These are phyloP conservation scores for Aquilaria malaccensis DNA, from an alignment of 345 rosid genomes.

Conservation along the genomic window DNA sequence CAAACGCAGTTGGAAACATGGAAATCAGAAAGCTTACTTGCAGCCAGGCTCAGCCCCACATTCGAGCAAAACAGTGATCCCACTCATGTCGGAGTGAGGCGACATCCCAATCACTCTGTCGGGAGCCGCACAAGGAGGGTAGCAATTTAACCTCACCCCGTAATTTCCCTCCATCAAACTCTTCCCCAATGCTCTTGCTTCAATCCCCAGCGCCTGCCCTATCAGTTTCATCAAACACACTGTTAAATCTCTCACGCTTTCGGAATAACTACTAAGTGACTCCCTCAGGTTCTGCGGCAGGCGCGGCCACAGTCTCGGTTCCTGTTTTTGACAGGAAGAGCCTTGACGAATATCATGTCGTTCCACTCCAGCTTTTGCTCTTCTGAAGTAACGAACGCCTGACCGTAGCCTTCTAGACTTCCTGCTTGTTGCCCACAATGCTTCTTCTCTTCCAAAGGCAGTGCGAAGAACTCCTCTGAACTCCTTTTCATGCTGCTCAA, in stretches of 20 bases:
- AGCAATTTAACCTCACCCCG: slow-evolving; percentile 36
- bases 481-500: slow-evolving; percentile 33
- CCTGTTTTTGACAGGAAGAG: slow-evolving; percentile 22
- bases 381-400: slow-evolving; percentile 41
- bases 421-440: slow-evolving; percentile 26
- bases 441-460: slow-evolving; percentile 36
- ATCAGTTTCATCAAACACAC: slow-evolving; percentile 17
- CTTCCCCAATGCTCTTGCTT: slow-evolving; percentile 16
- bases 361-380: slow-evolving; percentile 54
- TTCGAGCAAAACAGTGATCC: slow-evolving; percentile 28
- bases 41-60: slow-evolving; percentile 1
- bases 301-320: slow-evolving; percentile 31
- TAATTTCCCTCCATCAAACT: slow-evolving; percentile 27
- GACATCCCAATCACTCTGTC: slow-evolving; percentile 28
- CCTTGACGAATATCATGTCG: slow-evolving; percentile 36
- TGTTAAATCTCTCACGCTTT: slow-evolving; percentile 15
- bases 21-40: not conserved
- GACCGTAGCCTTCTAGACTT: slow-evolving; percentile 44
- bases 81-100: slow-evolving; percentile 33
- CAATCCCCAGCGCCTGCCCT: slow-evolving; percentile 26
- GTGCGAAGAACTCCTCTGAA: slow-evolving; percentile 27
- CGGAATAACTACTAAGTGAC: slow-evolving; percentile 24
- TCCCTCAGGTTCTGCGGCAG: slow-evolving; percentile 33
- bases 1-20: no score
- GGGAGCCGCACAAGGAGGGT: slow-evolving; percentile 31